Evolutionary conservation across 2,329 filamentous ascomycete genomes (phyloP), one percentile per base, ranked within the genome.

Genomic region (Aspergillus japonicus): DNA sequence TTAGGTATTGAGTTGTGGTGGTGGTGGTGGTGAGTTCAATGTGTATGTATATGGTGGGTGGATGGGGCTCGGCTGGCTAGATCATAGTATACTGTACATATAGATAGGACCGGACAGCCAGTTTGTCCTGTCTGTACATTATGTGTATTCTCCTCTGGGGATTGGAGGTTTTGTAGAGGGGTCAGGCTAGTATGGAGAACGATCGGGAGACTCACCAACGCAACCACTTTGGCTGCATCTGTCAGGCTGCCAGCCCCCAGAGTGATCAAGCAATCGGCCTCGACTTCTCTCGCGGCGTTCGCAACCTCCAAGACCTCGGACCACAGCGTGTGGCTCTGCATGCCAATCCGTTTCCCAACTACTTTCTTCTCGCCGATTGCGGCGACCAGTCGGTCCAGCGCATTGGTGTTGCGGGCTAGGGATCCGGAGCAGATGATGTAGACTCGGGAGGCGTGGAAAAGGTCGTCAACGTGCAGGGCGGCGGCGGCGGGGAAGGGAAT

Each of bases 221-320:
- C 73, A 26, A 82, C 72, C 1, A 86, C 73, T 68, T 86, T 86
- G 0, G 83, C 83, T 0, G 75, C 82, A 66, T 86, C 83, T 0
- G 82, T 85, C n/a, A 86, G 67, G 50, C 80, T 83, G 0, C 84
- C 83, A 0, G 77, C 83, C 3, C 85, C 83, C 2, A 86, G 68
- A 0, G 83, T 86, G 11, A 86, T 68, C 5, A 87, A 67, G 47
- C 81, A 75, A 71, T 87, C 83, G 0, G 77, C 77, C 4, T 76
- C 57, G 7, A 65, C 66, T 0, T 65, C 62, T 5, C 72, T 67
- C 1, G 76, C 76, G 23, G 83, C 80, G 0, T 72, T 65, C 1
- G 78, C 73, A 26, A 84, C 76, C 48, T 81, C 75, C 0, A 85
- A 64, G 6, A 85, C 77, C 59, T 86, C 81, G 1, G 78, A 77